A percentile compares a stretch with the other conserved stretches of the same genome.
Evolutionary conservation across 257 asterid genomes (phyloP).

Genomic region (Solanum arcanum): DNA sequence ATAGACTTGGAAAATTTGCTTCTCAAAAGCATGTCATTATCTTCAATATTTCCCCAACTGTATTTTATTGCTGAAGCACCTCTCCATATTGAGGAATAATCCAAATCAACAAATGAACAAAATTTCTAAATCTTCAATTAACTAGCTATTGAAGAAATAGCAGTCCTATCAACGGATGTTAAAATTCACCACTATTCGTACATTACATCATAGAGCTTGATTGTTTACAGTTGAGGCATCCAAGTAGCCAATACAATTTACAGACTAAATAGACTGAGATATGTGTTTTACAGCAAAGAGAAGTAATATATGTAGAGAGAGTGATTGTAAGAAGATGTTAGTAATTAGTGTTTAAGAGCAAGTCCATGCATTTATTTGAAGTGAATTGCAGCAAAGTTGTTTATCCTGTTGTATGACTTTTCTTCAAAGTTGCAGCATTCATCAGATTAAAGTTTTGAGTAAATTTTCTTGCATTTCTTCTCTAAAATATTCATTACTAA

Average conservation of each 20-base stretch:
- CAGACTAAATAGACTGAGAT: neutral
- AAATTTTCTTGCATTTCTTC: neutral
- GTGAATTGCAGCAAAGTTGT: neutral
- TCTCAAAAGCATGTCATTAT: neutral
- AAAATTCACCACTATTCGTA: neutral
- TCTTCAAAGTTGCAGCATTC: neutral
- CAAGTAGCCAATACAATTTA: neutral
- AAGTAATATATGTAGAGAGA: neutral
- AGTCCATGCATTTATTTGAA: neutral
- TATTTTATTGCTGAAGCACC: neutral
- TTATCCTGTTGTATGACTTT: neutral
- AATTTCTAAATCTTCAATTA: neutral
- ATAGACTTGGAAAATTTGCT: neutral
- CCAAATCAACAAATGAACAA: neutral
- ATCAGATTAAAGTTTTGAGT: neutral
- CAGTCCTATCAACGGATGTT: neutral
- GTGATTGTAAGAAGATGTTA: neutral
- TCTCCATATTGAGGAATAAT: neutral
- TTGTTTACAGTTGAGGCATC: neutral
- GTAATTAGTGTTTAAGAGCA: neutral
- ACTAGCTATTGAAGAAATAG: neutral
- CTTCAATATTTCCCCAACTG: neutral
- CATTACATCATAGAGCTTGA: rapidly evolving
- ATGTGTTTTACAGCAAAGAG: neutral
- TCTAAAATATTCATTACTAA: neutral